phyloP scores from a whole-genome alignment of 2,329 filamentous ascomycete genomes.

The Bisporella sp. region DNA sequence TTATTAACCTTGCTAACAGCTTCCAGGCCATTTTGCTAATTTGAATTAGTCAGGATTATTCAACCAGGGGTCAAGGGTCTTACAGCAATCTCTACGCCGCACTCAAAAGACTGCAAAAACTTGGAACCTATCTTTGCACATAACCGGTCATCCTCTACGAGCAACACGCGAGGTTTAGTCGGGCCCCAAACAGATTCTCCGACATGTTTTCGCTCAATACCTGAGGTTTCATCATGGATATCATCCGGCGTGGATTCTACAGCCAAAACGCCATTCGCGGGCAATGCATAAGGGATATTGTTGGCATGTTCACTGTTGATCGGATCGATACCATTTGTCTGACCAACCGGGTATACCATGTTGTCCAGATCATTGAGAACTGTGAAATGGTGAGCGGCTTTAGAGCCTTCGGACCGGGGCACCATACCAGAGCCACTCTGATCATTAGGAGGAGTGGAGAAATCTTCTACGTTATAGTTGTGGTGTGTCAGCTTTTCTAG shows the following conservation, averaged over 20 bases:
- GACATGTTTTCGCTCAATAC: constrained; percentile 31
- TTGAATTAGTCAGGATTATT: constrained; percentile 16
- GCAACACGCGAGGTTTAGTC: constrained; percentile 69
- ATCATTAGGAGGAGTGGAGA: constrained; percentile 25
- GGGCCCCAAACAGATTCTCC: constrained; percentile 47
- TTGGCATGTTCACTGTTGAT: constrained; percentile 92
- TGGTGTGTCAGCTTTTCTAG: constrained; percentile 54
- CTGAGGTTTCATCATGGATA: constrained; percentile 39
- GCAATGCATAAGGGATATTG: constrained; percentile 83
- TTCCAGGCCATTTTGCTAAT: constrained; percentile 75
- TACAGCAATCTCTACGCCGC: constrained; percentile 61
- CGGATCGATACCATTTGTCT: constrained; percentile 87
- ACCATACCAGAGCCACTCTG: constrained; percentile 21
- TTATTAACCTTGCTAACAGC: constrained; percentile 78
- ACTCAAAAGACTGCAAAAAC: constrained; percentile 59
- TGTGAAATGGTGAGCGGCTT: constrained; percentile 35
- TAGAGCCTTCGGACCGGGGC: constrained; percentile 33
- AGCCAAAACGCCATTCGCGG: constrained; percentile 48
- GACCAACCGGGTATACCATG: constrained; percentile 85
- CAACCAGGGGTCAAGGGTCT: constrained; percentile 26
- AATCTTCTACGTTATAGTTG: constrained; percentile 23
- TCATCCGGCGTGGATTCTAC: constrained; percentile 37
- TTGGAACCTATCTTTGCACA: constrained; percentile 63
- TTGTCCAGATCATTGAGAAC: constrained; percentile 53
- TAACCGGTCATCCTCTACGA: constrained; percentile 77